Conservation (phyloP, 148 eudicot species). For the Dianthus caryophyllus region DNA sequence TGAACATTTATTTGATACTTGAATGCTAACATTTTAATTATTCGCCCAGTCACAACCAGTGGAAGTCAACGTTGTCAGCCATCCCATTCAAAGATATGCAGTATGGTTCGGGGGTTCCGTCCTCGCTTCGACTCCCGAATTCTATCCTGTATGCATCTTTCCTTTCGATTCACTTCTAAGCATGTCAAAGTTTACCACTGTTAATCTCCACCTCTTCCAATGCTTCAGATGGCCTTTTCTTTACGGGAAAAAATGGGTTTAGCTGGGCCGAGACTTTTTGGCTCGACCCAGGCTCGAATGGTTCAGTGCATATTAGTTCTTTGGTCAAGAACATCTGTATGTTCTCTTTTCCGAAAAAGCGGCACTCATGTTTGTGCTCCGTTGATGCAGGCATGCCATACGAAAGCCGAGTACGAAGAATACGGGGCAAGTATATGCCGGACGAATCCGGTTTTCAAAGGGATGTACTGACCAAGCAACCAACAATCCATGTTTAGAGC, state of each 20-base stretch:
- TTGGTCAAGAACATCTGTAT: no score
- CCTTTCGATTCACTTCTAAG: constrained; percentile 2
- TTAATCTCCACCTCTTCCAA: background rate
- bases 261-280: no score
- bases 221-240: no score
- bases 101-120: constrained; percentile 99
- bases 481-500: no score
- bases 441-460: constrained; percentile 93
- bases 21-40: constrained; percentile 19
- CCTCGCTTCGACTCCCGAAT: constrained; percentile 94
- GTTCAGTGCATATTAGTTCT: no score
- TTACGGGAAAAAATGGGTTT: no score
- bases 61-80: constrained; percentile 95
- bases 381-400: constrained; percentile 79
- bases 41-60: constrained; percentile 83
- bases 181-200: background rate
- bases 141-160: constrained; percentile 54
- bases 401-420: constrained; percentile 96
- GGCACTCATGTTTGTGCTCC: background rate
- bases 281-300: no score
- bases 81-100: constrained; percentile 93
- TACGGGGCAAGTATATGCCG: constrained; percentile 97
- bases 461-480: constrained; percentile 69
- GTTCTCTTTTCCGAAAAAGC: no score
- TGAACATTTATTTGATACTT: background rate